Conservation (phyloP, 2,329 filamentous ascomycete genomes). For the Endothia cerciana region DNA sequence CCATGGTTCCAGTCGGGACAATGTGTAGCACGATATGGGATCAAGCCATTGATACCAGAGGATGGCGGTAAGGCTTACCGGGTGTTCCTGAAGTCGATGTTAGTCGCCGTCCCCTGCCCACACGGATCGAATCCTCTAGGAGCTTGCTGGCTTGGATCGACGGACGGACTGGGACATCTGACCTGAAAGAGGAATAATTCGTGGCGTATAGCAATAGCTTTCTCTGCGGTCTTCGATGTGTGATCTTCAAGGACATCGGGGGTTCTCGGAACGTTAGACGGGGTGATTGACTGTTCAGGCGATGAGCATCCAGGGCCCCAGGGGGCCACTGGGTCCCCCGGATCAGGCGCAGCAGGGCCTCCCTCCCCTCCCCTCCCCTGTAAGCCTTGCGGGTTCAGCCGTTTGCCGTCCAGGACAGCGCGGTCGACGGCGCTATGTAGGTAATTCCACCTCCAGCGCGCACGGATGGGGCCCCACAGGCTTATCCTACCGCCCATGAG, state of each 20-base stretch:
- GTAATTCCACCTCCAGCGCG: constrained; percentile 9
- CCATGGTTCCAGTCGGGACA: constrained; percentile 1
- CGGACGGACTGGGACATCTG: background rate
- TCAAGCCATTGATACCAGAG: background rate
- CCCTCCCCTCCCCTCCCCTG: background rate
- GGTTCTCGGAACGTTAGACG: background rate
- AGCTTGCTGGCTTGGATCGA: background rate
- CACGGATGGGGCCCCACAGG: constrained; percentile 27
- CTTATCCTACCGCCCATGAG: background rate
- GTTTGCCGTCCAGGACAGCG: constrained; percentile 7
- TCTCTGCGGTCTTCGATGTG: background rate
- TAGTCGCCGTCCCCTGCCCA: constrained; percentile 2
- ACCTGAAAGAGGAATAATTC: background rate
- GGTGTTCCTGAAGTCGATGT: constrained; percentile 5
- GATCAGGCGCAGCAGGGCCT: background rate
- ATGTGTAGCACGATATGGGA: background rate
- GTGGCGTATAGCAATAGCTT: background rate
- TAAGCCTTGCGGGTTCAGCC: constrained; percentile 20
- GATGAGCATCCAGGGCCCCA: no score
- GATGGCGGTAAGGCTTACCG: constrained; percentile 15
- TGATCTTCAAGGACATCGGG: background rate
- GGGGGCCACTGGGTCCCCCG: background rate
- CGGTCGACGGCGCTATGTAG: constrained; percentile 10
- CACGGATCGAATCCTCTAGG: background rate
- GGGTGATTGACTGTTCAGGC: background rate